Evolutionary conservation across 768 basidiomycete genomes (phyloP).

Genomic region (Tricholoma matsutake): DNA sequence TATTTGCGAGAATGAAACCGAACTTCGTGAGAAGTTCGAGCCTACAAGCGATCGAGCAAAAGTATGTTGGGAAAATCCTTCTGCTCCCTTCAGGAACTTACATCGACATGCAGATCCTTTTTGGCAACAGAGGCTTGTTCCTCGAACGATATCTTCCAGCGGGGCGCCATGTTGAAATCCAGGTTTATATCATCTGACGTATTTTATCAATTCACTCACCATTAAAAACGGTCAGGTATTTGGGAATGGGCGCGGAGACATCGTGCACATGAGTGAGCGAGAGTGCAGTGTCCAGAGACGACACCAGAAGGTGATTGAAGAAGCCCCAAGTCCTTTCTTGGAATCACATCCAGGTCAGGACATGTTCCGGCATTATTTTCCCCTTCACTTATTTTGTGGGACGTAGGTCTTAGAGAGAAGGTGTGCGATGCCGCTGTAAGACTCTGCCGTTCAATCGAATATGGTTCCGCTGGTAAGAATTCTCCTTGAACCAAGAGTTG

Average conservation of each 20-base stretch:
- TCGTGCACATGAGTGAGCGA: constrained; percentile 64
- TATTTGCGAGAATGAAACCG: constrained; percentile 43
- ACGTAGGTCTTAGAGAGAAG: constrained; percentile 38
- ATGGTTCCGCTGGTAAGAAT: constrained; percentile 53
- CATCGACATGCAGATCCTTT: constrained; percentile 35
- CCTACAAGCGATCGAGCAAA: constrained; percentile 39
- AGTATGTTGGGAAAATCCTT: constrained; percentile 28
- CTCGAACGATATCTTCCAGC: constrained; percentile 55
- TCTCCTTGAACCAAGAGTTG: not conserved
- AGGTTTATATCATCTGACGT: constrained; percentile 32
- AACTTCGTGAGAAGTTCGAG: constrained; percentile 35
- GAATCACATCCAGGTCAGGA: constrained; percentile 38
- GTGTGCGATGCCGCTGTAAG: constrained; percentile 54
- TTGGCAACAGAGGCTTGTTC: constrained; percentile 50
- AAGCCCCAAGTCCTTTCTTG: constrained; percentile 62
- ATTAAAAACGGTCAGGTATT: constrained; percentile 45
- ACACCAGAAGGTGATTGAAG: constrained; percentile 74
- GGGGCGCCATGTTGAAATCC: constrained; percentile 65
- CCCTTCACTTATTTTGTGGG: not conserved
- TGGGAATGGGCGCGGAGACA: constrained; percentile 58
- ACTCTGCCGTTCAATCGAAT: constrained; percentile 47
- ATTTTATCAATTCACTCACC: not conserved
- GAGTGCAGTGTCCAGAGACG: constrained; percentile 70
- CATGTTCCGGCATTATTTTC: no score
- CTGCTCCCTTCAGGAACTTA: not conserved